A percentile compares a stretch with the other conserved stretches of the same genome.
Evolutionary conservation across 1,284 basidiomycete species (phyloP).

Genomic region (Dichomitus squalens): DNA sequence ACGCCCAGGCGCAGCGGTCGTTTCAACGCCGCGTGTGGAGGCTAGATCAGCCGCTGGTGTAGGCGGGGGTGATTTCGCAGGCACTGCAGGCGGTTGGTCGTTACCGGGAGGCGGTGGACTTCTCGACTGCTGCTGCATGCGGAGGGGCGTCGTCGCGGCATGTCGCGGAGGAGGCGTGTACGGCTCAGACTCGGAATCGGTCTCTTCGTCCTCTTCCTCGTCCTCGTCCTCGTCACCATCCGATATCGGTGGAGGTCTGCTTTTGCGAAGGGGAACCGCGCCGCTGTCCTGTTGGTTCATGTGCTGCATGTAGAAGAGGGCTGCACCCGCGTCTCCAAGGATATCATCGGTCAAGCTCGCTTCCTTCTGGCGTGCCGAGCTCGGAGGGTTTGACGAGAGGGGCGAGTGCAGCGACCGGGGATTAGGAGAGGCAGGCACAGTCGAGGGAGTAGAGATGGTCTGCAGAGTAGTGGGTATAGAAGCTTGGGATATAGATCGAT

Average conservation of each 20-base stretch:
- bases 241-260: conserved; percentile 18
- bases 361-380: conserved; percentile 14
- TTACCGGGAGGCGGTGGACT: conserved; percentile 19
- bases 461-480: conserved; percentile 20
- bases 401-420: neutral
- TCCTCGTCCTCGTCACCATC: conserved; percentile 21
- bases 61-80: conserved; percentile 14
- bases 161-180: conserved; percentile 27
- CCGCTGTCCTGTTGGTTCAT: conserved; percentile 38
- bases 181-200: conserved; percentile 28
- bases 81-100: conserved; percentile 18
- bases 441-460: conserved; percentile 12
- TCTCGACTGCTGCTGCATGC: conserved; percentile 23
- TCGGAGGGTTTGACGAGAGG: conserved; percentile 5
- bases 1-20: conserved; percentile 22
- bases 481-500: conserved; percentile 19
- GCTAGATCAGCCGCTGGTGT: conserved; percentile 4
- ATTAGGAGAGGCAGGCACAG: neutral
- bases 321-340: conserved; percentile 59
- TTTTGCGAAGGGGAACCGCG: conserved; percentile 19
- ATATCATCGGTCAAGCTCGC: conserved; percentile 33
- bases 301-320: conserved; percentile 71
- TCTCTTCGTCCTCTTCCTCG: conserved; percentile 30
- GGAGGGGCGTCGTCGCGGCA: conserved; percentile 22
- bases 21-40: conserved; percentile 6